Base-by-base conservation (phyloP, 257 asterid species). In the Rauvolfia tetraphylla region DNA sequence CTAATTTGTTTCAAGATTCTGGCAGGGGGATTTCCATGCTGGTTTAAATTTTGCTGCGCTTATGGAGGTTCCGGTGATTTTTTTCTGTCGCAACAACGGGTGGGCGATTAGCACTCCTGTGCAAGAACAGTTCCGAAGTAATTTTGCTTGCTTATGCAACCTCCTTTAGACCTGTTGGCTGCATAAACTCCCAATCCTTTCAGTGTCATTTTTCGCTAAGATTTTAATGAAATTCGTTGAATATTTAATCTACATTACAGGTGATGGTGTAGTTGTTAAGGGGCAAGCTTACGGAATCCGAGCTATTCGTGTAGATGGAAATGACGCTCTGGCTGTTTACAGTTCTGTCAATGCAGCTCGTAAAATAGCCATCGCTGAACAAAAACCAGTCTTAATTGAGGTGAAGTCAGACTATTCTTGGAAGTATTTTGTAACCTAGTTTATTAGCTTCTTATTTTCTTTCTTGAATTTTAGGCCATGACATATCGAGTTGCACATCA, bases 61-160 rank as follows among this genome's bases (percentile, higher is more conserved):
- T n/a, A 75, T 85, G 91, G 96, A 91, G 58, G 96, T 89, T 63
- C 96, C 99, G 0, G 91, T 92, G 44, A 42, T 91, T 67, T 89
- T 92, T 78, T 78, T 95, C 56, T 91, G 98, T 78, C 95, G 99
- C 69, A 95, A 95, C 88, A 92, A 95, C 56, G 98, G 99, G 61
- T 95, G 96, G 97, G 98, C 98, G 80, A 92, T 95, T 70, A 95
- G 99, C 88, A 92, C 97, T n/a, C 95, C 99, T 9, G 46, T 74
- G 42, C 72, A 91, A 0, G 85, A 95, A 10, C 98, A 92, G 41
- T 95, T 95, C 75, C 85, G 95, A 82, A 95, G 98, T 95, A 85
- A 8, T 53, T 65, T 41, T 53, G 54, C 38, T 38, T 36, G 18
- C 58, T 31, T 14, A 63, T 59, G 27, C 66, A 49, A 39, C 71